These are phyloP conservation scores for Colletotrichum sp. DNA, from an alignment of 2,329 filamentous ascomycete species.

Conservation along the genomic window DNA sequence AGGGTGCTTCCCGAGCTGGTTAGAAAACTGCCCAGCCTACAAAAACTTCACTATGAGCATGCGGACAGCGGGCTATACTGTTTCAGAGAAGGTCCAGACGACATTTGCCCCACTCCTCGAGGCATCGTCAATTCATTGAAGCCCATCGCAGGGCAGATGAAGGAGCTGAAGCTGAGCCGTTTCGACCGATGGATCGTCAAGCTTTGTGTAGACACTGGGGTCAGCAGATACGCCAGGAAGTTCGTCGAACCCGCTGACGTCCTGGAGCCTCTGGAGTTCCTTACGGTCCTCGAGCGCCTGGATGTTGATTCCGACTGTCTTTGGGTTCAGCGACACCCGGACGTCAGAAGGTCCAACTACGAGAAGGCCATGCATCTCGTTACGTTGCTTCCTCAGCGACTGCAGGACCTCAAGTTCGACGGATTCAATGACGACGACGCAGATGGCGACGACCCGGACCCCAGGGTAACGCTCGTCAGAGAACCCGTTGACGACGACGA, in stretches of 20 bases:
- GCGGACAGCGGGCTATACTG: accelerated
- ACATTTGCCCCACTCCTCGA: background rate
- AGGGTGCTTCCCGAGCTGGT: background rate
- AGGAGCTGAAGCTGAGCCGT: background rate
- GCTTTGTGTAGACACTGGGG: accelerated
- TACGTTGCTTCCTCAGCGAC: background rate
- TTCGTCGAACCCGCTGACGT: background rate
- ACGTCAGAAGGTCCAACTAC: background rate
- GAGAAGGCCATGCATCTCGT: background rate
- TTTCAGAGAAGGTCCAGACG: accelerated
- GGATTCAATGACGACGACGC: background rate
- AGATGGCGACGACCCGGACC: background rate
- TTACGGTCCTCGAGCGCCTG: background rate
- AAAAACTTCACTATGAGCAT: background rate
- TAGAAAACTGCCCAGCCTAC: background rate
- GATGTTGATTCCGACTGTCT: background rate
- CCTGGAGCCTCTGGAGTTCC: background rate
- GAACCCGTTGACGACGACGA: too few relatives aligned
- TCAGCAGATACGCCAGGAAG: background rate
- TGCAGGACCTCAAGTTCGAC: background rate
- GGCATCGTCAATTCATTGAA: background rate
- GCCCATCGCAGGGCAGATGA: background rate
- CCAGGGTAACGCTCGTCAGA: background rate
- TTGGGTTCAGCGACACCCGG: background rate
- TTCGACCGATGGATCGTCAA: background rate